These are phyloP conservation scores for Dalbergia cochinchinensis DNA, from an alignment of 306 rosid genomes.

Conservation along the genomic window DNA sequence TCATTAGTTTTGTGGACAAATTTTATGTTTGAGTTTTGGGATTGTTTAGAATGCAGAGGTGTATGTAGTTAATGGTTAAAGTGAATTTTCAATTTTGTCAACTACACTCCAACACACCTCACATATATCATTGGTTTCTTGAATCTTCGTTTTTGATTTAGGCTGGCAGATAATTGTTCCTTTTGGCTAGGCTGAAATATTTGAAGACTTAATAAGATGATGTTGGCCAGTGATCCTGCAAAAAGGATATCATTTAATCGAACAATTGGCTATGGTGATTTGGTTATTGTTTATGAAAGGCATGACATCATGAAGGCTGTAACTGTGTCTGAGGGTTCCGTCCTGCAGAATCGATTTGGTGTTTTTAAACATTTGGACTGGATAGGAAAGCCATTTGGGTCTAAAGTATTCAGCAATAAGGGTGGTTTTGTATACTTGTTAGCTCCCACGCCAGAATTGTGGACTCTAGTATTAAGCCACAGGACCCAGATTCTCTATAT, in stretches of 20 bases:
- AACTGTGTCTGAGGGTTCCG: conserved; percentile 63
- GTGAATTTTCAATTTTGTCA: neutral
- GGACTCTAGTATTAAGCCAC: conserved; percentile 90
- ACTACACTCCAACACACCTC: neutral
- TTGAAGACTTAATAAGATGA: conserved; percentile 58
- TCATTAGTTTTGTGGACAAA: conserved; percentile 13
- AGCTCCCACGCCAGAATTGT: conserved; percentile 89
- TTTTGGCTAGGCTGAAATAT: conserved; percentile 5
- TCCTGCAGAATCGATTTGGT: conserved; percentile 85
- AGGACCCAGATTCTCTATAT: conserved; percentile 91
- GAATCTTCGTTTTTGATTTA: neutral
- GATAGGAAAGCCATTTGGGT: conserved; percentile 91
- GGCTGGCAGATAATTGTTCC: conserved; percentile 27
- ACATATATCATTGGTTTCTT: conserved; percentile 26
- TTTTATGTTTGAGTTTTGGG: neutral
- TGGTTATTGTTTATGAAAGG: conserved; percentile 82
- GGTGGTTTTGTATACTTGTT: conserved; percentile 83
- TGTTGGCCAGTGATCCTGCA: conserved; percentile 62
- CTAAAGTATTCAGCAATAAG: conserved; percentile 80
- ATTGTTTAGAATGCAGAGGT: neutral
- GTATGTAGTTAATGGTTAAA: neutral
- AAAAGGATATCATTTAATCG: conserved; percentile 73
- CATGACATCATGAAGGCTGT: conserved; percentile 84
- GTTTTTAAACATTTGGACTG: conserved; percentile 85
- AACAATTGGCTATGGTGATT: conserved; percentile 64